Evolutionary conservation across 192 early-diverging fungal species (phyloP).

Genomic region (Coemansia sp.): DNA sequence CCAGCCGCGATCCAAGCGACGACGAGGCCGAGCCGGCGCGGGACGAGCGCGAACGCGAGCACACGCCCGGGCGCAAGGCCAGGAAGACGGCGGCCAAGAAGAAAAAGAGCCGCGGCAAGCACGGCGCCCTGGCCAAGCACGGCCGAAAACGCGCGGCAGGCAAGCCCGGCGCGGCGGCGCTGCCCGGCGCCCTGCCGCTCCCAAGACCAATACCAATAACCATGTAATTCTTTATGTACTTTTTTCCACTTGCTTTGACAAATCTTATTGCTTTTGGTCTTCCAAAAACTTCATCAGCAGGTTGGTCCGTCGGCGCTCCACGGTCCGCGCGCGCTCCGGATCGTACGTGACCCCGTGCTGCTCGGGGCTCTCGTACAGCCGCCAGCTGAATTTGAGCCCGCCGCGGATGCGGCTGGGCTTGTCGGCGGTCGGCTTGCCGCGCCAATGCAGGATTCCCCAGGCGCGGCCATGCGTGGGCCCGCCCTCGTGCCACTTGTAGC

Average conservation of each 20-base stretch:
- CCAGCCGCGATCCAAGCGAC: slow-evolving; percentile 1
- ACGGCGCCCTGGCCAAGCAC: slow-evolving; percentile 2
- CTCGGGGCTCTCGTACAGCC: slow-evolving; percentile 27
- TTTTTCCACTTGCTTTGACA: not conserved
- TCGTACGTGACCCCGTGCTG: slow-evolving; percentile 24
- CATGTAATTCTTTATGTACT: slow-evolving; percentile 36
- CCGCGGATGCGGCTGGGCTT: slow-evolving; percentile 33
- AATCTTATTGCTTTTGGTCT: not conserved
- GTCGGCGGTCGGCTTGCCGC: slow-evolving; percentile 14
- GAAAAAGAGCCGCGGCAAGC: slow-evolving; percentile 18
- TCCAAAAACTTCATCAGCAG: not conserved
- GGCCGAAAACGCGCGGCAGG: slow-evolving; percentile 7
- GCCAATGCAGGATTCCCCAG: slow-evolving; percentile 39
- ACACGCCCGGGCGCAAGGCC: slow-evolving; percentile 3
- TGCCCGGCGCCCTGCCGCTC: slow-evolving; percentile 22
- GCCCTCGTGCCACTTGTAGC: slow-evolving; percentile 30
- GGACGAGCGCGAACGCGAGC: not conserved
- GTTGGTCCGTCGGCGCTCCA: slow-evolving; percentile 23
- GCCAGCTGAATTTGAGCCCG: slow-evolving; percentile 43
- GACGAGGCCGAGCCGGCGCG: not conserved
- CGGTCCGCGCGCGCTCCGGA: not conserved
- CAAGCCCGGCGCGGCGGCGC: slow-evolving; percentile 1
- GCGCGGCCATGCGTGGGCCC: slow-evolving; percentile 43
- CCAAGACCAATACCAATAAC: slow-evolving; percentile 29
- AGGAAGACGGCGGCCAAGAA: slow-evolving; percentile 24